Percentiles rank a stretch among this genome's conserved stretches.
Evolutionary conservation across 129 eudicot genomes (phyloP).

Genomic region (Flaveria ramosissima): DNA sequence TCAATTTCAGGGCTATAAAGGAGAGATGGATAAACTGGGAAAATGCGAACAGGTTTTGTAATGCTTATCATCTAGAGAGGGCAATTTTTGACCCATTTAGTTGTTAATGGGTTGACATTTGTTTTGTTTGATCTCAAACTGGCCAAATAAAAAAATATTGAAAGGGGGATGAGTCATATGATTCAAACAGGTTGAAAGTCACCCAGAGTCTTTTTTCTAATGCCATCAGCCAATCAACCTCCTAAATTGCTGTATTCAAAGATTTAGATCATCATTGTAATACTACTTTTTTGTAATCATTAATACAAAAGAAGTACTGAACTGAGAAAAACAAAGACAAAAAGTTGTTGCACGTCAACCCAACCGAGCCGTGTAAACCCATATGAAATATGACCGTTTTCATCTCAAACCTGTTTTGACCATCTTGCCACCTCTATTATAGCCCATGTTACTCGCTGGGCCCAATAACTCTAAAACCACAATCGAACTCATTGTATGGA

Average conservation of each 20-base stretch:
- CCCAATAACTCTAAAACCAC: background rate
- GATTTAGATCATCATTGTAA: background rate
- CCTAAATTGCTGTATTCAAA: background rate
- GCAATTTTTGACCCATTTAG: background rate
- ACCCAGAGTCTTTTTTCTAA: background rate
- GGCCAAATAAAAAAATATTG: background rate
- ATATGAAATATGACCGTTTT: background rate
- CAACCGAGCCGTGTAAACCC: background rate
- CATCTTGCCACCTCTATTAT: background rate
- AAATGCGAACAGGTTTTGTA: constrained; percentile 84
- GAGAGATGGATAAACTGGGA: constrained; percentile 82
- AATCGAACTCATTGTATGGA: background rate
- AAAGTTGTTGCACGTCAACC: background rate
- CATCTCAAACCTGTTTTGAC: background rate
- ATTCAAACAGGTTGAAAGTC: background rate
- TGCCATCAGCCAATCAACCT: background rate
- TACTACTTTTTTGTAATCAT: background rate
- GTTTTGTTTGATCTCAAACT: background rate
- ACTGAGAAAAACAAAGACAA: background rate
- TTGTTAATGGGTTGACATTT: background rate
- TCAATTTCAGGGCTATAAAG: constrained; percentile 67
- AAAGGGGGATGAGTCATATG: background rate
- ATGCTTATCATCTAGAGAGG: background rate
- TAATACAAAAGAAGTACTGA: background rate
- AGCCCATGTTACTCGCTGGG: background rate